Conservation (phyloP, 306 rosid genomes). For the Cucurbita maxima region DNA sequence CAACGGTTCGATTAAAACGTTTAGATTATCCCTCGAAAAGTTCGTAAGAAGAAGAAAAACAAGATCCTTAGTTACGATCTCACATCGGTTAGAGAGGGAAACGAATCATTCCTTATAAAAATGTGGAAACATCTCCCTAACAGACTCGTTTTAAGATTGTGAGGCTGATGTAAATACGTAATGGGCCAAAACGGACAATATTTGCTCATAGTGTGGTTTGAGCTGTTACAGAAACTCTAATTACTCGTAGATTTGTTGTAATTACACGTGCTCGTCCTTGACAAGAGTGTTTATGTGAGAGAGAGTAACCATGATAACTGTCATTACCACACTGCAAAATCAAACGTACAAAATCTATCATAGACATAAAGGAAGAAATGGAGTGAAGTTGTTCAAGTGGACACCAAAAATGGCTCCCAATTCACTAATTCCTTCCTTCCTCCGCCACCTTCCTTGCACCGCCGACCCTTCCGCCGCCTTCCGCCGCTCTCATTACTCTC, state of each 20-base stretch:
- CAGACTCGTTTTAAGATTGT: no score
- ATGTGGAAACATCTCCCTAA: not conserved
- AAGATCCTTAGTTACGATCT: no score
- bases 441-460: slow-evolving; percentile 53
- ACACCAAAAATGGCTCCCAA: slow-evolving; percentile 32
- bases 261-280: no score
- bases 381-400: slow-evolving; percentile 5
- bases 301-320: slow-evolving; percentile 26
- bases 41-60: no score
- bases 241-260: no score
- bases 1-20: not conserved
- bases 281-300: not conserved
- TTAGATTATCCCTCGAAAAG: no score
- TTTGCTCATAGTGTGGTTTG: no score
- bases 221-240: no score
- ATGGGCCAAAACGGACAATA: no score
- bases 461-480: slow-evolving; percentile 29
- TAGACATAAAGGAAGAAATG: not conserved
- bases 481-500: slow-evolving; percentile 21
- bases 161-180: no score
- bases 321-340: slow-evolving; percentile 30
- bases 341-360: not conserved
- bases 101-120: no score
- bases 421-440: slow-evolving; percentile 18
- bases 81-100: no score